Percentiles rank a stretch among this genome's conserved stretches.
Evolutionary conservation across 805 yeast species (phyloP).

Genomic region (Saccharomycopsis fermentans): DNA sequence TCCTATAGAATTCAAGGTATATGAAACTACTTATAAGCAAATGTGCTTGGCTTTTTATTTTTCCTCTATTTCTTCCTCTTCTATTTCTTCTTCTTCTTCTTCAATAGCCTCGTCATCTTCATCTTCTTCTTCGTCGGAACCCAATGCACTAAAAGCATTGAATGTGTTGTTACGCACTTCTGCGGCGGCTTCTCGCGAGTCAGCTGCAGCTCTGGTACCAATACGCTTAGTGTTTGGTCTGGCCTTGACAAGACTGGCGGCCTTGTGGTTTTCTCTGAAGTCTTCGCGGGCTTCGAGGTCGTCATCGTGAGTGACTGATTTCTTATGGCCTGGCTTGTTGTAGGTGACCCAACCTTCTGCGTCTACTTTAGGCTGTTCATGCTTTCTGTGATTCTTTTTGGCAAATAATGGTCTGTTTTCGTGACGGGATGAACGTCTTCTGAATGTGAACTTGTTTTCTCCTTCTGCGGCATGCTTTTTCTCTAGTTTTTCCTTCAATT

Average conservation of each 20-base stretch:
- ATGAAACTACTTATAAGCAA: too few relatives aligned
- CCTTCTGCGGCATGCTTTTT: constrained; percentile 23
- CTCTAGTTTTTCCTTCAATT: constrained; percentile 42
- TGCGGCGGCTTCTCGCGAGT: constrained; percentile 59
- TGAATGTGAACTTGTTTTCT: constrained; percentile 39
- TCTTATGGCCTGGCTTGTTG: constrained; percentile 27
- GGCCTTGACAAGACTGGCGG: constrained; percentile 44
- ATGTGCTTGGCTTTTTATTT: neutral
- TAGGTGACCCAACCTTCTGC: constrained; percentile 80
- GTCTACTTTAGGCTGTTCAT: constrained; percentile 39
- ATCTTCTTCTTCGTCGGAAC: constrained; percentile 46
- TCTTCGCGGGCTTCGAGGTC: constrained; percentile 26
- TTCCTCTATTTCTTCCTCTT: neutral
- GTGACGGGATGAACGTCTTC: constrained; percentile 50
- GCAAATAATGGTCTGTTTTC: constrained; percentile 44
- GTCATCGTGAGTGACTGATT: constrained; percentile 36
- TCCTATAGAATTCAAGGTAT: too few relatives aligned
- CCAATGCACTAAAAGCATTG: constrained; percentile 78
- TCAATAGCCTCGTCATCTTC: constrained; percentile 25
- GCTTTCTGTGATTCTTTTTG: constrained; percentile 33
- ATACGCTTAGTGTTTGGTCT: constrained; percentile 68
- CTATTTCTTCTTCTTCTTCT: constrained; percentile 2
- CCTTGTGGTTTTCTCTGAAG: constrained; percentile 35
- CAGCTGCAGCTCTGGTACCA: constrained; percentile 64
- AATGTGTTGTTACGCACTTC: constrained; percentile 57